A percentile compares a stretch with the other conserved stretches of the same genome.
Evolutionary conservation across 768 basidiomycete genomes (phyloP).

Genomic region (Macrolepiota albuminosa): DNA sequence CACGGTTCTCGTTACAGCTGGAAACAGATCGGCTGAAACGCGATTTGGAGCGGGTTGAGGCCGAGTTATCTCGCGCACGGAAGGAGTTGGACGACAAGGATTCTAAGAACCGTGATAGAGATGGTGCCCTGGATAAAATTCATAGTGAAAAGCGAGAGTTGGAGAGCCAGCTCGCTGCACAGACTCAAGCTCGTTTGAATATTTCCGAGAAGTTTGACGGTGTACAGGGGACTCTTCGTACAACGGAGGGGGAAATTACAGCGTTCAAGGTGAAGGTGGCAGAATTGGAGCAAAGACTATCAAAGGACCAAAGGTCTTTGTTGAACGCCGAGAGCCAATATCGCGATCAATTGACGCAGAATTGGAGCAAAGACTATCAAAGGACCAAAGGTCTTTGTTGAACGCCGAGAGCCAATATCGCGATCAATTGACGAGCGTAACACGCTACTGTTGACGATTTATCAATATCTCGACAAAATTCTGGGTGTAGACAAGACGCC

Average conservation of each 20-base stretch:
- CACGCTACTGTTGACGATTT: constrained; percentile 85
- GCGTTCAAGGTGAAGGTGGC: constrained; percentile 54
- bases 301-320: constrained; percentile 76
- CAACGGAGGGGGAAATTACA: constrained; percentile 64
- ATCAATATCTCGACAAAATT: constrained; percentile 94
- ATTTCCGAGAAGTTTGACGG: constrained; percentile 86
- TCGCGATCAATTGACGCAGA: constrained; percentile 85
- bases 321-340: constrained; percentile 74
- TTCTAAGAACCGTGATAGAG: constrained; percentile 59
- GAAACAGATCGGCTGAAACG: constrained; percentile 84
- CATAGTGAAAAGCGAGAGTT: constrained; percentile 81
- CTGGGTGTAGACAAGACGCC: constrained; percentile 85
- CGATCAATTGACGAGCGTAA: constrained; percentile 94
- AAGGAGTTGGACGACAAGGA: constrained; percentile 69
- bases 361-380: constrained; percentile 74
- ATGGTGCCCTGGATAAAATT: constrained; percentile 67
- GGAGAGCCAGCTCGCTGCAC: constrained; percentile 69
- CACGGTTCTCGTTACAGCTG: constrained; percentile 82
- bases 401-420: constrained; percentile 76
- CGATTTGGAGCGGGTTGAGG: constrained; percentile 77
- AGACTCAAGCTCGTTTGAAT: constrained; percentile 85
- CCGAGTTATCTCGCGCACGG: constrained; percentile 67
- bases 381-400: constrained; percentile 74
- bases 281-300: constrained; percentile 75
- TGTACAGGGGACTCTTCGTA: constrained; percentile 54